Base-by-base conservation (phyloP, 148 eudicot genomes). In the Dianthus caryophyllus region DNA sequence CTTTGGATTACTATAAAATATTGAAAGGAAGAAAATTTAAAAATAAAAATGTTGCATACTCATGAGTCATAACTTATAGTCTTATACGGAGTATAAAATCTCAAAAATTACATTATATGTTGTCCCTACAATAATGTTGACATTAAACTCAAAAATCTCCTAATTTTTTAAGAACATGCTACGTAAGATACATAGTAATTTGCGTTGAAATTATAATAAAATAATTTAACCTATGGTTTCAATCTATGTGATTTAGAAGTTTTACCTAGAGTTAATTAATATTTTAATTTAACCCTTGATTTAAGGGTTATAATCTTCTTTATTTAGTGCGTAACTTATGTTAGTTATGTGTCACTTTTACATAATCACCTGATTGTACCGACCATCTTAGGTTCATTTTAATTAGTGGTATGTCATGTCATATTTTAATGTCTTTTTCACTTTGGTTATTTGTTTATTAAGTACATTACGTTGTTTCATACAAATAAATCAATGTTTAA, bases 281-380 rank as follows among this genome's bases (percentile, higher is more conserved):
- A 4, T 20, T 13, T 0, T 16, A 41, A 14, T 39, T 39, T 16
- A 15, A 57, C 66, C 58, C 71, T 58, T 73, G 59, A 44, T 43
- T 64, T 41, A 72, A 66, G 60, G 69, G n/a, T 56, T 30, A 20
- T n/a, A 13, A 30, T 47, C 39, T 57, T 39, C 39, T 14, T 68
- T 68, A 70, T 14, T 68, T 68, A 70, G 16, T 14, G 21, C 18
- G 58, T 49, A 22, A 61, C 17, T 36, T 60, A 36, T 33, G 44
- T 60, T n/a, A 59, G 46, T 61, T 52, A 64, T 53, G 68, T 43
- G 46, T 53, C 54, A 36, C 30, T 5, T 47, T 71, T 71, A 52
- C 22, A 62, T 6, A 25, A 36, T 41, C 44, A 41, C 44, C 44
- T n/a, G 9, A 0, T 21, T 13, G 44, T 21, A 68, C 48, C 64